Evolutionary conservation across 2,329 filamentous ascomycete genomes (phyloP), one percentile per base, ranked within the genome.

Genomic region (Phyllosticta capitalensis): DNA sequence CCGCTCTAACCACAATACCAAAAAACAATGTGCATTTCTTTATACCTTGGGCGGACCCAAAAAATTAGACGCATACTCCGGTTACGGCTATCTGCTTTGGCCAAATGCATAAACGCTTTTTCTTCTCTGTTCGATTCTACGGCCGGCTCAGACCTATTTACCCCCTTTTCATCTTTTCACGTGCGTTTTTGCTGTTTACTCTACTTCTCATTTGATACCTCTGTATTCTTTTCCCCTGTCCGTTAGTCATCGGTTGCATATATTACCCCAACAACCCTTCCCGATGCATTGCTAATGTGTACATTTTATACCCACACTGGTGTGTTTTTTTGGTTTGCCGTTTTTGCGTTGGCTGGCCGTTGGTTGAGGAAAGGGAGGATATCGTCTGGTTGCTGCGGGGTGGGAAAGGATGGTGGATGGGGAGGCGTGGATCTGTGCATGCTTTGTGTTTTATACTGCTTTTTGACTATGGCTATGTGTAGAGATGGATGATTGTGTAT

Each of bases 151-250:
- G 50, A 22, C 19, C 4, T 22, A n/a, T 33, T 19, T 57, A 49
- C 14, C 21, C 22, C 24, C 24, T 60, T 45, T 80, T 85, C 63
- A 78, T 78, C 53, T 66, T 57, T 61, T 63, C 65, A 28, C 61
- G 38, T 52, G 45, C 45, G 54, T 55, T 26, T 56, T n/a, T 45
- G 5, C 5, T 14, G 30, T 7, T 45, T 45, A 19, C 30, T 45
- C n/a, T n/a, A n/a, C 38, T 45, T 7, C 38, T 14, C 14, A n/a
- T 45, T 45, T 45, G 38, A 45, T 45, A 6, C 17, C 38, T 45
- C 17, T n/a, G 17, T n/a, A 3, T 53, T 57, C 22, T 50, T 58
- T 51, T 49, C 52, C 33, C 54, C 55, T 30, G 28, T n/a, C 56
- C 52, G 52, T 12, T 54, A 45, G 14, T 45, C 17, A 45, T 45